Evolutionary conservation across 1,284 basidiomycete genomes (phyloP), one percentile per base, ranked within the genome.

Genomic region (Moniliophthora roreri): DNA sequence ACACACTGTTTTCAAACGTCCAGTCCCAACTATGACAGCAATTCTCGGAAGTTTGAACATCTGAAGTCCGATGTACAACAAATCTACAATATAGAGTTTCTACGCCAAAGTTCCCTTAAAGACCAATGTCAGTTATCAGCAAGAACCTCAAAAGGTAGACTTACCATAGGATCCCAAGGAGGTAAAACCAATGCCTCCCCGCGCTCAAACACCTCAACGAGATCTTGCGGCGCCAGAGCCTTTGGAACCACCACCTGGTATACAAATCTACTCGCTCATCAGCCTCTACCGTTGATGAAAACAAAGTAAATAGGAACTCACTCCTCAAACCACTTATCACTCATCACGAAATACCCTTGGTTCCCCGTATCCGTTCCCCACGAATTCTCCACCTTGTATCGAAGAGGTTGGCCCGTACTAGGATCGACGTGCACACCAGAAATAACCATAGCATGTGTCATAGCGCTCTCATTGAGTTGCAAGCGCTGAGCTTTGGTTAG

Each of bases 381-480:
- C 8, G 86, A 90, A 75, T 98, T 98, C 78, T 98, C 95, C 10
- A 98, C 91, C 70, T 93, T 91, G 81, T 93, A 98, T 10, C 93
- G 80, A 28, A 95, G 73, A 1, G 93, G 87, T 54, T 83, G 84
- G 45, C 93, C 93, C 0, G 74, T 73, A 6, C 7, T 32, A 13
- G 72, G 64, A 65, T 95, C 91, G 51, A 97, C 73, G 67, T 96
- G 93, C n/a, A 95, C 93, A 18, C 84, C 94, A 18, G 89, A 88
- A 65, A 97, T 94, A 48, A 95, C 92, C 93, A 94, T 94, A 3
- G 92, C 93, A 66, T 95, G 93, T 1, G 92, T 95, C 91, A 95
- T 95, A 18, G 86, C 72, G 8, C 87, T 90, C 65, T 98, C 94
- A 52, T 85, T 85, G 23, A 85, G 85, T 63, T 86, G 79, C 39